Percentiles rank a stretch among this genome's conserved stretches.
phyloP scores from a whole-genome alignment of 2,329 filamentous ascomycete genomes.

The Drechslerella dactyloides region DNA sequence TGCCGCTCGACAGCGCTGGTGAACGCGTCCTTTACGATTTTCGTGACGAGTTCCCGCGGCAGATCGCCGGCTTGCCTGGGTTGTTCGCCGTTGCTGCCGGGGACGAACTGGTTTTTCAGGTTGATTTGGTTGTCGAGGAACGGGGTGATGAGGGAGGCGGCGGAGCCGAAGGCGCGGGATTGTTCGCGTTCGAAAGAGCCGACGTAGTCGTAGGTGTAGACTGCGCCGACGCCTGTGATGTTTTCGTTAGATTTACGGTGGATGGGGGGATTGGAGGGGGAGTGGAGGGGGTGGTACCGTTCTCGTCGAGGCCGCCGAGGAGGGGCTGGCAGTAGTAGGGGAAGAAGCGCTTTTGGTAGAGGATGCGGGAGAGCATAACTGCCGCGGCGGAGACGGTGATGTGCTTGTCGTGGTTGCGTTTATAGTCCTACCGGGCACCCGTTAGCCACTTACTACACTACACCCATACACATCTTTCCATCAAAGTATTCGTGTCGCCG shows the following conservation, averaged over 20 bases:
- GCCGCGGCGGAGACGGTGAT: constrained; percentile 95
- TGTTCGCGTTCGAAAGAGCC: constrained; percentile 97
- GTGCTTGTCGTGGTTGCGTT: constrained; percentile 67
- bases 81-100: constrained; percentile 76
- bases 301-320: constrained; percentile 89
- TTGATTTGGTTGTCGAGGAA: constrained; percentile 97
- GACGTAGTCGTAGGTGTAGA: constrained; percentile 98
- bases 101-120: constrained; percentile 97
- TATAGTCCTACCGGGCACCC: constrained; percentile 53
- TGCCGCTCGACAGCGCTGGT: constrained; percentile 97
- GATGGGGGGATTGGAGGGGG: constrained; percentile 2
- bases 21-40: constrained; percentile 94
- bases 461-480: too few species aligned
- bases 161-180: constrained; percentile 90
- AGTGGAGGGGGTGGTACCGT: constrained; percentile 58
- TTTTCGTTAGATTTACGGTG: background rate
- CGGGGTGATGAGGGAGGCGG: constrained; percentile 94
- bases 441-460: constrained; percentile 1
- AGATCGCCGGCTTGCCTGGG: constrained; percentile 69
- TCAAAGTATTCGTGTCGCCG: too few species aligned
- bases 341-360: constrained; percentile 98
- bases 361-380: constrained; percentile 89
- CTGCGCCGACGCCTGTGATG: constrained; percentile 74
- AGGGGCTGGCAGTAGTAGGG: constrained; percentile 98
- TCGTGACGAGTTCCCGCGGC: constrained; percentile 75